Evolutionary conservation across 202 grass and related monocot species (phyloP).

Genomic region (Setaria viridis): DNA sequence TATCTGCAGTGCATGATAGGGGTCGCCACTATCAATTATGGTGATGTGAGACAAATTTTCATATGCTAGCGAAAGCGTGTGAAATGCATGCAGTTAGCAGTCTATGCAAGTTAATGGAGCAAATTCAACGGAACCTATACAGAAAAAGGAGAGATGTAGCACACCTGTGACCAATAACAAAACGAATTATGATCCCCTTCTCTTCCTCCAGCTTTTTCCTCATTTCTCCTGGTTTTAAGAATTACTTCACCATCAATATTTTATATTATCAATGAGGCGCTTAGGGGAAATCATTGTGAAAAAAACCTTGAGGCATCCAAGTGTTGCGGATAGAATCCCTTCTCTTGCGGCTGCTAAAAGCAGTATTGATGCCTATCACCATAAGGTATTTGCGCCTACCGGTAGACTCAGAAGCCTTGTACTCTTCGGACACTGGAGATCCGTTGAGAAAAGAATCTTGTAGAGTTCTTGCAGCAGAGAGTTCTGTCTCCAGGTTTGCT

Average conservation of each 20-base stretch:
- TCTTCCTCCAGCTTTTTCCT: constrained; percentile 84
- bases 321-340: constrained; percentile 92
- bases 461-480: constrained; percentile 71
- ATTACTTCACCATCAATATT: constrained; percentile 24
- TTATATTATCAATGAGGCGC: constrained; percentile 6
- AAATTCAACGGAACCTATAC: neutral
- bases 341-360: constrained; percentile 88
- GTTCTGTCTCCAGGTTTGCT: constrained; percentile 85
- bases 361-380: constrained; percentile 97
- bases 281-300: neutral
- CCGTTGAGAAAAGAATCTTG: constrained; percentile 83
- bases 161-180: constrained; percentile 96
- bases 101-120: neutral
- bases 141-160: constrained; percentile 30
- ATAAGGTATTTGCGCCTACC: constrained; percentile 77
- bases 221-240: constrained; percentile 58
- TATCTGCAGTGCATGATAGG: neutral
- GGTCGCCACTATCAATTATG: constrained; percentile 1
- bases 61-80: neutral
- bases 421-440: constrained; percentile 71
- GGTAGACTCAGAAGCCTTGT: constrained; percentile 46
- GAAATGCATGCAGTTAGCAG: neutral
- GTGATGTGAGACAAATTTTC: neutral
- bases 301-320: constrained; percentile 89
- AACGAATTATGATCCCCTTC: constrained; percentile 84